Percentiles rank a stretch among this genome's conserved stretches.
Conservation (phyloP, 768 basidiomycete genomes). For the Cyclocybe aegerita region DNA sequence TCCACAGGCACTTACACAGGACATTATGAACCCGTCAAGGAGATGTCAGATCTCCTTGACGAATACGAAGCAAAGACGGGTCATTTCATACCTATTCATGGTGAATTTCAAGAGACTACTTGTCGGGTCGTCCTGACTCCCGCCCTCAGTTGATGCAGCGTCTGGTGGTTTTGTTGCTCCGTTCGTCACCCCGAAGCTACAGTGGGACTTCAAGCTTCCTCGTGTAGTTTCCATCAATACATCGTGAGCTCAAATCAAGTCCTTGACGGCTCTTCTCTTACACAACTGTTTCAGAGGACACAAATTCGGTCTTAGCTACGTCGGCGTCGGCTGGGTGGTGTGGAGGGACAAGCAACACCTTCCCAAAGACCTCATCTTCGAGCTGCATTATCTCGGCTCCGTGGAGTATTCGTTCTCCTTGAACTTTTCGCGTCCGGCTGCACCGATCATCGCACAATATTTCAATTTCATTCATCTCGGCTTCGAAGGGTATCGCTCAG, state of each 20-base stretch:
- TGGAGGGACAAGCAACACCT: constrained; percentile 65
- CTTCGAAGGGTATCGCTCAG: constrained; percentile 51
- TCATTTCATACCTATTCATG: constrained; percentile 63
- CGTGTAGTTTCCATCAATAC: constrained; percentile 63
- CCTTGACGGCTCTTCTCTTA: constrained; percentile 21
- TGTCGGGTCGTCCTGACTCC: constrained; percentile 42
- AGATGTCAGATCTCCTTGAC: constrained; percentile 75
- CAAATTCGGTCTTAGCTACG: constrained; percentile 59
- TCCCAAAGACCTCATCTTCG: constrained; percentile 72
- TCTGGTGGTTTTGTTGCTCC: constrained; percentile 70
- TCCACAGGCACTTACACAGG: constrained; percentile 59
- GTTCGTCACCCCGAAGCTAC: constrained; percentile 54
- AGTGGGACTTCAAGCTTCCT: constrained; percentile 65
- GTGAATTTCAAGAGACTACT: constrained; percentile 42
- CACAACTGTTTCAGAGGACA: constrained; percentile 53
- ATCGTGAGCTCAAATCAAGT: constrained; percentile 41
- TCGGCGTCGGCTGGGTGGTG: constrained; percentile 69
- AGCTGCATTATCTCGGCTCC: constrained; percentile 57
- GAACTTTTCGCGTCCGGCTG: constrained; percentile 62
- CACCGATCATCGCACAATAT: constrained; percentile 62
- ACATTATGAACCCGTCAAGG: constrained; percentile 78
- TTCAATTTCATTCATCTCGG: constrained; percentile 66
- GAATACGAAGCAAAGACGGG: constrained; percentile 64
- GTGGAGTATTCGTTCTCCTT: constrained; percentile 76
- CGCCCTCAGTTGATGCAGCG: constrained; percentile 57